Evolutionary conservation across 2,329 filamentous ascomycete genomes (phyloP), one percentile per base, ranked within the genome.

Genomic region (Acrocalymma vagum): DNA sequence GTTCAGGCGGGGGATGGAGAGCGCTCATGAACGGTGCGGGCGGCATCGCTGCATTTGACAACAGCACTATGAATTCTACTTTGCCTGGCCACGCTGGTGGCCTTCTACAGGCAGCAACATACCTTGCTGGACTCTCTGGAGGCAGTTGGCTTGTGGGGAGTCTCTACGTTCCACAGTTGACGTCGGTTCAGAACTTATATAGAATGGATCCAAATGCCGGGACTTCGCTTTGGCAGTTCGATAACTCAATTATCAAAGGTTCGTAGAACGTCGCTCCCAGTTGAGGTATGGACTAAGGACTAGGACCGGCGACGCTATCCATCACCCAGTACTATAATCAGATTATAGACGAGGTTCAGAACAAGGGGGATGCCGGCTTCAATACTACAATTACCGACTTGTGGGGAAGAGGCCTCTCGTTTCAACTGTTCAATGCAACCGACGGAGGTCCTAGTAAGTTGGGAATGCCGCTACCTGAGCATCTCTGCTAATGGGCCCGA

Each of bases 1-100:
- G 86, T 18, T 92, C 88, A 0, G 89, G 89, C 10, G 90, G 90
- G 60, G 90, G 90, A 23, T 94, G 91, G 66, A 78, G 90, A 43
- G 89, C 90, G 14, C 76, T 93, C 72, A 76, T 92, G 75, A 90
- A 86, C 61, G 88, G 88, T 28, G 90, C 85, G 10, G 90, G 90
- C 38, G 85, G 85, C 28, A 54, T 94, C n/a, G 81, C 86, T 18
- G 90, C 89, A 1, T 90, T 88, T 54, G 90, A 95, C 66, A 79
- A 72, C 57, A 80, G 89, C 14, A 89, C 86, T 0, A 62, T 73
- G 0, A 80, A 82, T 38, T 75, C 82, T 3, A 85, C 81, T 0
- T 67, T 55, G 3, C 55, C 71, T 4, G 88, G 87, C 6, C 85
- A 88, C 33, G 76, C 94, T 23, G 87, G 89, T 28, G 90, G 90